Evolutionary conservation across 1,284 basidiomycete species (phyloP), one percentile per base, ranked within the genome.

Genomic region (Irpex sp.): DNA sequence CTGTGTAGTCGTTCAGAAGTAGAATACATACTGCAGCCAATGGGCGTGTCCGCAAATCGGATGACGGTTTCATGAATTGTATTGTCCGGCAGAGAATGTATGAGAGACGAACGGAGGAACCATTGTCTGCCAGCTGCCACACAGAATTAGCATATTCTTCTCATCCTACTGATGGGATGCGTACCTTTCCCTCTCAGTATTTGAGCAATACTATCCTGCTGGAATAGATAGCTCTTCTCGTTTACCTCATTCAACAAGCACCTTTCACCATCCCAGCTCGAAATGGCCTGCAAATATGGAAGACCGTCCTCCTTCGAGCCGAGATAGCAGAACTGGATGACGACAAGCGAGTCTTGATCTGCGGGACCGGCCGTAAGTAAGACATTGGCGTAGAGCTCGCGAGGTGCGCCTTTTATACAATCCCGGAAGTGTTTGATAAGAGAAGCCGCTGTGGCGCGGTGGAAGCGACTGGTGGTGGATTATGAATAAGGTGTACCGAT

Each of bases 381-480:
- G 47, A 94, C 84, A 71, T 96, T 96, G 39, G 91, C 88, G 73
- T 96, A 96, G 16, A 96, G 82, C 69, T 93, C 87, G 23, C 88
- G 82, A 14, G 93, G 92, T 4, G 91, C 89, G 39, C 86, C 85
- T 70, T 96, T 96, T 75, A 96, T 83, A 70, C 93, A 95, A 73
- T 96, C 94, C 33, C 94, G 86, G 79, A 94, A 94, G 73, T 96
- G 94, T 65, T 88, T 90, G 71, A 96, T 87, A 39, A 96, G 82
- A 6, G 91, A 93, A 7, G 91, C 85, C 0, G 94, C 90, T 0
- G 93, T 96, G 7, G 86, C 82, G 53, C 83, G 83, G 71, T 93
- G 88, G 77, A 95, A 94, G 28, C 91, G 89, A 73, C 92, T 93
- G 65, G 57, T 57, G 60, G 60, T 61, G 59, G 58, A 39, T 37